phyloP scores from a whole-genome alignment of 2,329 filamentous ascomycete genomes.

The Rutstroemia sp. region DNA sequence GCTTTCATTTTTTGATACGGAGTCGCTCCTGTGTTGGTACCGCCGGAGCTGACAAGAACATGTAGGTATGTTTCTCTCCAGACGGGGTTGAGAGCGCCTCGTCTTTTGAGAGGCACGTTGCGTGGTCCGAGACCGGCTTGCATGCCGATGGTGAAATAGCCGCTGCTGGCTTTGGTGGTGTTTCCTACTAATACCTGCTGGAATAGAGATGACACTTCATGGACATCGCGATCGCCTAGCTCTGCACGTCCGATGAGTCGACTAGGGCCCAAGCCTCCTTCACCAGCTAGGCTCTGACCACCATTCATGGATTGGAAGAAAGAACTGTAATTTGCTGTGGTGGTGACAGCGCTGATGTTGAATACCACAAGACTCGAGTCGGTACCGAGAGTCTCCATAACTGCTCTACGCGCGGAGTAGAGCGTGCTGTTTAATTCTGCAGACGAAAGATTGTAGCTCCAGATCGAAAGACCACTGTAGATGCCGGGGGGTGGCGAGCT shows the following conservation, averaged over 20 bases:
- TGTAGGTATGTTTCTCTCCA: conserved; percentile 29
- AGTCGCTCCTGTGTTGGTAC: neutral
- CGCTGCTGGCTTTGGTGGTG: no score
- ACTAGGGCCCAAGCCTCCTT: neutral
- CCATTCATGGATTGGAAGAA: neutral
- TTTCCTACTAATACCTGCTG: neutral
- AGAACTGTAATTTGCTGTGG: neutral
- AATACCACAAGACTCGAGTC: no score
- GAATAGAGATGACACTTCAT: neutral
- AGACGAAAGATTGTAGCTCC: no score
- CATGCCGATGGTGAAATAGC: neutral
- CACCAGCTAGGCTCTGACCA: neutral
- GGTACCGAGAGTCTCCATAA: no score
- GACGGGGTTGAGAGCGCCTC: conserved; percentile 28
- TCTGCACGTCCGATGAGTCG: conserved; percentile 3
- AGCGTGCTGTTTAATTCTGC: no score
- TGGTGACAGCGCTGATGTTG: no score
- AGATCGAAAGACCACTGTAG: no score
- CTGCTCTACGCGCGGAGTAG: no score
- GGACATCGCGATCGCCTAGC: neutral
- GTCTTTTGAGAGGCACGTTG: conserved; percentile 39
- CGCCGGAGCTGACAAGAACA: neutral
- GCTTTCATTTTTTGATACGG: neutral
- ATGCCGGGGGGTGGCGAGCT: neutral
- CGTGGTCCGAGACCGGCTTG: neutral